Base-by-base conservation (phyloP, 2,329 filamentous ascomycete genomes). In the Davidsoniella neocaledoniae region DNA sequence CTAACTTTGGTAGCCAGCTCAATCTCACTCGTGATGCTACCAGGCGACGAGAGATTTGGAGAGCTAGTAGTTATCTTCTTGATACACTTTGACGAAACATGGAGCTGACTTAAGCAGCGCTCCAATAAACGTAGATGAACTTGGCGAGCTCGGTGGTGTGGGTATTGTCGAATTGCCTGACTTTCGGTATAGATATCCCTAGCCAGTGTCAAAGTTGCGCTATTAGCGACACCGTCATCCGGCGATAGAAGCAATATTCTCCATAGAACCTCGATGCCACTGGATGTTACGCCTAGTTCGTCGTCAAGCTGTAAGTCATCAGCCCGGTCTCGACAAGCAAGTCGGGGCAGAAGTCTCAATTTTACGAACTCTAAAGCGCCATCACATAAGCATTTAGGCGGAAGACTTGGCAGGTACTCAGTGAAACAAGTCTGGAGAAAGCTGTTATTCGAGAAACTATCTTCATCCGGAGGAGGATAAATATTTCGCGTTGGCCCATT, bases 181-280 rank as follows among this genome's bases (percentile, higher is more conserved):
- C 71, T 76, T 26, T 76, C 67, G 33, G 91, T 69, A 58, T 91
- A 94, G 10, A 86, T 70, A 21, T 80, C 73, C 42, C 67, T 64
- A 21, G 87, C 85, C 3, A 94, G 75, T 19, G 79, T 77, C 46
- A 70, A 71, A 26, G 83, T 86, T 1, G 85, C 82, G 48, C 71
- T 66, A 17, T 73, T 71, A 56, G 85, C 84, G 44, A 93, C 78
- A 0, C 71, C 74, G 37, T 73, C 67, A 37, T 74, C 68, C 4
- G 78, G 76, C 1, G 83, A 78, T 14, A 75, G 79, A 48, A 94
- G 66, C 33, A 90, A 77, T 57, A 94, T 76, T 21, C 78, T 76
- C 88, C 88, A 94, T n/a, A 94, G 67, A 51, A 87, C 74, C 56
- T 91, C 83, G 41, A 74, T 68, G 23, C 66, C 75, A 55, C 63